Evolutionary conservation across 2,329 filamentous ascomycete genomes (phyloP).

Genomic region (Pyrenophora graminea): DNA sequence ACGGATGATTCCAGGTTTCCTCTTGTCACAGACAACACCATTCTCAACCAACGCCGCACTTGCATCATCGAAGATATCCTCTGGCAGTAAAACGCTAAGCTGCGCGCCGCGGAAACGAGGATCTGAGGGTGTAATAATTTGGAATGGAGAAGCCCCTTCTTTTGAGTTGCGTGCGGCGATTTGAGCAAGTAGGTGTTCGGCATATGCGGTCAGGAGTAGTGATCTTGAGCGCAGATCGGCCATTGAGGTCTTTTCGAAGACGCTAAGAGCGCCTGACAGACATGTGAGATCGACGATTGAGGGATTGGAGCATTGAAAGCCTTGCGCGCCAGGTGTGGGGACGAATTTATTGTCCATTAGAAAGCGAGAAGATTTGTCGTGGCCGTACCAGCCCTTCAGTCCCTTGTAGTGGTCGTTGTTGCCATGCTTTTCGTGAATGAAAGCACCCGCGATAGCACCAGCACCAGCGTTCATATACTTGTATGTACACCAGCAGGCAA

Average conservation of each 20-base stretch:
- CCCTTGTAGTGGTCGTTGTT: conserved; percentile 65
- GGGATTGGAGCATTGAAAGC: conserved; percentile 84
- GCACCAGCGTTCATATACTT: conserved; percentile 91
- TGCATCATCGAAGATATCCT: conserved; percentile 71
- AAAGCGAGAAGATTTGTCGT: conserved; percentile 75
- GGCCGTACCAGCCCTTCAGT: conserved; percentile 85
- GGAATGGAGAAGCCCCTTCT: conserved; percentile 42
- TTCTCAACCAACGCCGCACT: conserved; percentile 66
- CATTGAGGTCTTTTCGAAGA: conserved; percentile 76
- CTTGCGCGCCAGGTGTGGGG: conserved; percentile 75
- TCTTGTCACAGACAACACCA: conserved; percentile 78
- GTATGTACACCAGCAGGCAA: conserved; percentile 91
- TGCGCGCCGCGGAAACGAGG: conserved; percentile 74
- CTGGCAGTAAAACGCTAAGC: conserved; percentile 71
- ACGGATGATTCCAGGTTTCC: conserved; percentile 82
- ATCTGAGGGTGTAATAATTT: conserved; percentile 69
- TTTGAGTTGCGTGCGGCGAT: conserved; percentile 29
- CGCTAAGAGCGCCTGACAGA: conserved; percentile 70
- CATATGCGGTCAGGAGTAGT: conserved; percentile 72
- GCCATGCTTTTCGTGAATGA: conserved; percentile 76
- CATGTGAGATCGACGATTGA: conserved; percentile 79
- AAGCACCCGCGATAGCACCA: conserved; percentile 76
- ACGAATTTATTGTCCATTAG: conserved; percentile 81
- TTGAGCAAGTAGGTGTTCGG: conserved; percentile 37
- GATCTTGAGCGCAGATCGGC: conserved; percentile 69